Base-by-base conservation (phyloP, 2,329 filamentous ascomycete genomes). In the Ceratocystis destructans region DNA sequence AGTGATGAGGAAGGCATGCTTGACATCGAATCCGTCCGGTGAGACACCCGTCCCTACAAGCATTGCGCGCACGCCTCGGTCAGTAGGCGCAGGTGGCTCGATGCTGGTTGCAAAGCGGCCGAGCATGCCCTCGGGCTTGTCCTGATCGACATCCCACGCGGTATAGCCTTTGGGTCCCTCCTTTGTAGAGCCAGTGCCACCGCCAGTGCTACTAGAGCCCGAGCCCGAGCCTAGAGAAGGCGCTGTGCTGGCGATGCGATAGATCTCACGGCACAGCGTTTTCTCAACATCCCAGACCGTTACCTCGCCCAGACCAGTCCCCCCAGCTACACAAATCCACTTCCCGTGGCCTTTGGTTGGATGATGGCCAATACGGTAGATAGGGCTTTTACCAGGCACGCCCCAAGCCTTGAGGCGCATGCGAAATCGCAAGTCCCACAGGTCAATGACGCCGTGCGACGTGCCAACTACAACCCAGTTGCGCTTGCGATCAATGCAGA, bases 351-450 rank as follows among this genome's bases (percentile, higher is more conserved):
- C 88, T 73, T 87, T 89, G 28, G 82, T 83, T 0, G 91, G 90
- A 72, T 96, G 90, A 0, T 96, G 79, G 66, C 84, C 82, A 17
- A 99, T 80, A 41, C 90, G 83, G 71, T 93, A 87, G 69, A 97
- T 90, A 20, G 89, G 81, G 0, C 87, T 85, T 68, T 89, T 89
- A 25, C 89, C 90, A 0, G 89, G 86, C 33, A 96, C 82, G 0
- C 90, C 90, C 90, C 92, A 97, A 15, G 87, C 89, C 74, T 89
- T 91, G 28, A 97, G 79, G 25, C 90, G 84, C 71, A 97, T 83
- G 70, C 86, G 88, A 79, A 99, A 99, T n/a, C 94, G 87, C 50
- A 99, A 80, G 75, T 99, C 94, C 94, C 94, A 99, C 1, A 99
- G 81, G 73, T 96, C 89, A 6, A 99, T 79, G 33, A 97, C 87